phyloP scores from a whole-genome alignment of 2,329 filamentous ascomycete species.

The Penicillium sp. region DNA sequence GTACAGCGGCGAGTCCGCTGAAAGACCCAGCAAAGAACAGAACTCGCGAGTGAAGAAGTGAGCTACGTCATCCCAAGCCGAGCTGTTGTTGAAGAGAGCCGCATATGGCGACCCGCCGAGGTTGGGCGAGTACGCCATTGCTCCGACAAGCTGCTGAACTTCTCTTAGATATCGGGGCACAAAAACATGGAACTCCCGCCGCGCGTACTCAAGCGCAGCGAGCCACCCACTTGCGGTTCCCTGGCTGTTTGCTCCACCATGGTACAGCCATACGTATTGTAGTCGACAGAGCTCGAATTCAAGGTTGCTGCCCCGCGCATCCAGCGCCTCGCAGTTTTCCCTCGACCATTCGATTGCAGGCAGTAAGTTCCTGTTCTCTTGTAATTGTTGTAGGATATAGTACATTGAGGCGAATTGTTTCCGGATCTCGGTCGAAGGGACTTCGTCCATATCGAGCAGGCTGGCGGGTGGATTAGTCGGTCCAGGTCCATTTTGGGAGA shows the following conservation, averaged over 20 bases:
- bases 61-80: conserved; percentile 79
- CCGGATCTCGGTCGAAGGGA: conserved; percentile 69
- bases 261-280: conserved; percentile 86
- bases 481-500: not conserved
- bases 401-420: conserved; percentile 88
- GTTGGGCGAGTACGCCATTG: conserved; percentile 77
- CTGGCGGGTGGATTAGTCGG: conserved; percentile 28
- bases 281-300: conserved; percentile 92
- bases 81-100: conserved; percentile 71
- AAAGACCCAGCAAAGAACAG: conserved; percentile 85
- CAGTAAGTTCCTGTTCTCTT: conserved; percentile 66
- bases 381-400: conserved; percentile 75
- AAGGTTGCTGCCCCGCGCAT: conserved; percentile 82
- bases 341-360: conserved; percentile 88
- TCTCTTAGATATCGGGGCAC: conserved; percentile 72
- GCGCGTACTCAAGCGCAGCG: conserved; percentile 73
- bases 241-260: conserved; percentile 61
- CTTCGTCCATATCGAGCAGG: conserved; percentile 55
- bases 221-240: conserved; percentile 35
- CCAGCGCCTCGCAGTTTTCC: conserved; percentile 67
- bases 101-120: conserved; percentile 74
- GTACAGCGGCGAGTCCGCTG: conserved; percentile 88
- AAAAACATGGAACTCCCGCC: conserved; percentile 71
- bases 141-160: conserved; percentile 76
- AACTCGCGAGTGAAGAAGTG: conserved; percentile 91